phyloP scores from a whole-genome alignment of 768 basidiomycete genomes.

The Boletus rubroflammeus region DNA sequence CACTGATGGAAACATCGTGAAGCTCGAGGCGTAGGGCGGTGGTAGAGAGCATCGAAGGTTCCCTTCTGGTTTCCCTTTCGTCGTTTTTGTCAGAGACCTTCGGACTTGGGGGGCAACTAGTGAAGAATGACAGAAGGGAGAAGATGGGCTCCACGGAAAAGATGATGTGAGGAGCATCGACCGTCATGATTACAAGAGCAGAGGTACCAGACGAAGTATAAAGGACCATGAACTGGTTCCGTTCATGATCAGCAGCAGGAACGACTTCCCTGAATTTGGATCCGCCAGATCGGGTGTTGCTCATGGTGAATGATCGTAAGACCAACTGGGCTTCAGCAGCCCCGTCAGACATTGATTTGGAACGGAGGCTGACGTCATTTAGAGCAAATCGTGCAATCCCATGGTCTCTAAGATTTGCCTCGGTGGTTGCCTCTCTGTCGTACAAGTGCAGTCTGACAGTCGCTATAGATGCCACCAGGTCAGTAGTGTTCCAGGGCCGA shows the following conservation, averaged over 20 bases:
- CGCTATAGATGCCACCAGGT: conserved; percentile 67
- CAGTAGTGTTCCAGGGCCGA: conserved; percentile 61
- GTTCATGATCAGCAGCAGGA: conserved; percentile 81
- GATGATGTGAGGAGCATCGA: conserved; percentile 91
- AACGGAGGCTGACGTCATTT: conserved; percentile 70
- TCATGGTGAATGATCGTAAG: conserved; percentile 88
- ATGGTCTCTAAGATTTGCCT: conserved; percentile 60
- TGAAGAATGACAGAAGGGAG: conserved; percentile 82
- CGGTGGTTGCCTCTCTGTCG: conserved; percentile 56
- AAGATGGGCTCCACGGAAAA: conserved; percentile 91
- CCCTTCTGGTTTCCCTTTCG: conserved; percentile 12
- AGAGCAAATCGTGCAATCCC: conserved; percentile 86
- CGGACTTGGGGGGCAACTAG: conserved; percentile 44
- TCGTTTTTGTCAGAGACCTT: conserved; percentile 11
- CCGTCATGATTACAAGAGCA: conserved; percentile 75
- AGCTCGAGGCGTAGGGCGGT: conserved; percentile 80
- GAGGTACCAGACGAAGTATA: conserved; percentile 71
- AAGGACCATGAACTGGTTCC: conserved; percentile 92
- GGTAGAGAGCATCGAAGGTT: conserved; percentile 9
- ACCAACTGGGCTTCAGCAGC: conserved; percentile 85
- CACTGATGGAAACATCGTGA: conserved; percentile 82
- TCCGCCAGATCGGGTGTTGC: conserved; percentile 76
- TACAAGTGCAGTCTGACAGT: conserved; percentile 85
- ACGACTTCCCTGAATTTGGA: conserved; percentile 94
- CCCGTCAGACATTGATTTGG: conserved; percentile 80